Conservation (phyloP, 495 filamentous ascomycete genomes). For the Penicillium steckii region DNA sequence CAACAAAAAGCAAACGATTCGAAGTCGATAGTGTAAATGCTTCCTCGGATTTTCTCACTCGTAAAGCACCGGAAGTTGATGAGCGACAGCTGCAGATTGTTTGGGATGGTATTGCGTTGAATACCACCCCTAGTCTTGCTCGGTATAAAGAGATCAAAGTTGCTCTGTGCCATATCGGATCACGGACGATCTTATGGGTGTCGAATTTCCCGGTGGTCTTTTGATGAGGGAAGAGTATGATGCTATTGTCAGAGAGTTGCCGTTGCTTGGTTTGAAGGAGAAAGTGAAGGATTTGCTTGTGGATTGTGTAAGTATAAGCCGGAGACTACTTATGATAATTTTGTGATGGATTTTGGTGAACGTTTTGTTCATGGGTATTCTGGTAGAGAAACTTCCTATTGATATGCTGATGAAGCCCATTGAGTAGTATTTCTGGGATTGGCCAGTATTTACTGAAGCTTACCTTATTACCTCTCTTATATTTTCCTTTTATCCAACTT, state of each 20-base stretch:
- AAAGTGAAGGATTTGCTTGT: conserved; percentile 37
- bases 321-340: conserved; percentile 49
- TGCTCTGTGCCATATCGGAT: conserved; percentile 34
- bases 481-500: too few relatives aligned
- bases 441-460: background rate
- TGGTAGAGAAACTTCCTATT: background rate
- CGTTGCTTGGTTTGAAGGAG: conserved; percentile 34
- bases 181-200: conserved; percentile 47
- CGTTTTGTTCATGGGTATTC: conserved; percentile 4
- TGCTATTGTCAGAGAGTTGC: conserved; percentile 33
- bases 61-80: conserved; percentile 32
- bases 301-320: conserved; percentile 47
- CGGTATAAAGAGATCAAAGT: conserved; percentile 48
- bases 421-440: background rate
- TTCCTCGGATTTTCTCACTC: conserved; percentile 40
- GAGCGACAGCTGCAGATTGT: conserved; percentile 39
- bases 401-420: background rate
- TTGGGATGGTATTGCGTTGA: conserved; percentile 57
- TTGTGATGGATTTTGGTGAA: conserved; percentile 37
- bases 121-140: conserved; percentile 41
- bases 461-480: too few relatives aligned
- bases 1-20: conserved; percentile 49
- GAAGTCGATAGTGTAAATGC: conserved; percentile 56
- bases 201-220: conserved; percentile 17
- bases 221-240: conserved; percentile 36